Evolutionary conservation across 78 protist species (phyloP).

Genomic region (Dictyostelium firmibasis): DNA sequence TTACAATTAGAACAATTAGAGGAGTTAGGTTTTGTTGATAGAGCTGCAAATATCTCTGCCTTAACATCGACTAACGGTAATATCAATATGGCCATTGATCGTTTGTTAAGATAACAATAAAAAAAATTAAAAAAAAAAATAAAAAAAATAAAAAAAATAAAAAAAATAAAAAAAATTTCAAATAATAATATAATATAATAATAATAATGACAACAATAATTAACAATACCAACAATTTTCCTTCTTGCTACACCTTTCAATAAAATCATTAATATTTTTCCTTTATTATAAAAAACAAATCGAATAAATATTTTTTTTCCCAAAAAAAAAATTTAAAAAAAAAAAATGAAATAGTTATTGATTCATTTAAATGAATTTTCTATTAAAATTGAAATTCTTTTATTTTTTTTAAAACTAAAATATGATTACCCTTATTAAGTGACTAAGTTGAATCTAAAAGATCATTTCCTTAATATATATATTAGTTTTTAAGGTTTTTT

Average conservation of each 20-base stretch:
- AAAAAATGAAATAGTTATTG: too few relatives aligned
- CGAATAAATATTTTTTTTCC: not conserved
- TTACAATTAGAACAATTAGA: conserved; percentile 80
- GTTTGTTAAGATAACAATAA: conserved; percentile 50
- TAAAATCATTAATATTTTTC: not conserved
- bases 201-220: too few relatives aligned
- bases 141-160: not conserved
- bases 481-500: too few relatives aligned
- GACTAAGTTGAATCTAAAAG: too few relatives aligned
- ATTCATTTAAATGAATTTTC: too few relatives aligned
- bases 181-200: too few relatives aligned
- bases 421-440: too few relatives aligned
- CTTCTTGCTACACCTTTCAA: not conserved
- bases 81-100: conserved; percentile 83
- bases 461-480: too few relatives aligned
- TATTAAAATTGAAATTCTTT: too few relatives aligned
- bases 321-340: not conserved
- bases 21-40: conserved; percentile 91
- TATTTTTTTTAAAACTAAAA: too few relatives aligned
- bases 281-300: not conserved
- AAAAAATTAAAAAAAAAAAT: not conserved
- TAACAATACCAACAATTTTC: not conserved
- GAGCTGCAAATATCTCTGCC: conserved; percentile 81
- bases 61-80: conserved; percentile 70
- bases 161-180: too few relatives aligned